Percentiles rank a stretch among this genome's conserved stretches.
Evolutionary conservation across 371 early-diverging fungal genomes (phyloP).

Genomic region (Mortierella sp.): DNA sequence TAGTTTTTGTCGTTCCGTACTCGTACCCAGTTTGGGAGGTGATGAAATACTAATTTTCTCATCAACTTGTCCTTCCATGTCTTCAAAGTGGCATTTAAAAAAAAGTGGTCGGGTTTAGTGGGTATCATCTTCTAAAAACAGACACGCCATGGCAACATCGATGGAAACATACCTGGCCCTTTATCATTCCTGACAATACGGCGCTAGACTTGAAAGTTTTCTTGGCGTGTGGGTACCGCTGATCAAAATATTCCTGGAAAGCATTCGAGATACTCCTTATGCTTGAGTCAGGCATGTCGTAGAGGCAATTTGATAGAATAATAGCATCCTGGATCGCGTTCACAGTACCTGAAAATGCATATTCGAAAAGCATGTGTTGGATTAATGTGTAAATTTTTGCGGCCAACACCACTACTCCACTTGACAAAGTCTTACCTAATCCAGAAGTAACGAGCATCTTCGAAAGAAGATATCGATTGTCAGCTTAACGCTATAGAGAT

Average conservation of each 20-base stretch:
- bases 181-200: constrained; percentile 2
- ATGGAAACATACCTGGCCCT: constrained; percentile 7
- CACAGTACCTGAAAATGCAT: constrained; percentile 5
- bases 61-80: neutral
- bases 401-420: too few relatives aligned
- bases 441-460: neutral
- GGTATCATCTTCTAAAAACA: neutral
- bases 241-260: constrained; percentile 17
- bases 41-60: constrained; percentile 13
- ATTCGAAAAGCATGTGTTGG: neutral
- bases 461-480: neutral
- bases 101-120: neutral
- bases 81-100: neutral
- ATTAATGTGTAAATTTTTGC: too few relatives aligned
- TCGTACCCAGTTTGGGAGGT: constrained; percentile 6
- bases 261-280: neutral
- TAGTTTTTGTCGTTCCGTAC: constrained; percentile 1
- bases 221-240: constrained; percentile 20
- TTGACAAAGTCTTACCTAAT: neutral
- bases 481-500: neutral
- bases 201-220: constrained; percentile 2
- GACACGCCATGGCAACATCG: neutral
- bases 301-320: constrained; percentile 18
- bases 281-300: constrained; percentile 12
- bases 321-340: constrained; percentile 30